Percentiles rank a stretch among this genome's conserved stretches.
Conservation (phyloP, 1,284 basidiomycete genomes). For the Caloboletus firmus region DNA sequence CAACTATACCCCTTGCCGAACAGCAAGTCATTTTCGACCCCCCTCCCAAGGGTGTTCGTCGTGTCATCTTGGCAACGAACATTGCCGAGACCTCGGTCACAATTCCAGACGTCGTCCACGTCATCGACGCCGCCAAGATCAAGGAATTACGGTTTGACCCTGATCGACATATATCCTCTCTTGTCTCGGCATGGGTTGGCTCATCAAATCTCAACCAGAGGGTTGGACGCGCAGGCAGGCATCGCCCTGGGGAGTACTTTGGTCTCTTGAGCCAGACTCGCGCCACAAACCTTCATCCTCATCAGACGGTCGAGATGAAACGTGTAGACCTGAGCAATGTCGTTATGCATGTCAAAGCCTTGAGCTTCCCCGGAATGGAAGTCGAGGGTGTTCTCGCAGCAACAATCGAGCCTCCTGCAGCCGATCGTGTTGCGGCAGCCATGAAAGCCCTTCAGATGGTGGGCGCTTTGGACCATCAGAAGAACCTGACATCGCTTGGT, state of each 20-base stretch:
- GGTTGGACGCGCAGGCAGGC: slow-evolving; percentile 92
- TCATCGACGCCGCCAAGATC: slow-evolving; percentile 86
- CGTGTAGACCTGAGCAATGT: slow-evolving; percentile 89
- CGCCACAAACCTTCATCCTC: slow-evolving; percentile 65
- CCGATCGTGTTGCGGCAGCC: slow-evolving; percentile 77
- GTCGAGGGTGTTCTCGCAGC: slow-evolving; percentile 86
- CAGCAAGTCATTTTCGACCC: slow-evolving; percentile 91
- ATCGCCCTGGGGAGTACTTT: slow-evolving; percentile 90
- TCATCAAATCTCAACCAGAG: slow-evolving; percentile 93
- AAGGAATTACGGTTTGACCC: slow-evolving; percentile 97
- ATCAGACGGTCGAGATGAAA: slow-evolving; percentile 97
- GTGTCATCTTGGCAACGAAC: slow-evolving; percentile 92
- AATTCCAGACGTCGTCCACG: slow-evolving; percentile 95
- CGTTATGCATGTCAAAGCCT: slow-evolving; percentile 97
- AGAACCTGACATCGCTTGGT: slow-evolving; percentile 86
- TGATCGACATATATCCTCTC: slow-evolving; percentile 80
- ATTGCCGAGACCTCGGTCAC: slow-evolving; percentile 97
- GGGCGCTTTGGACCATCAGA: slow-evolving; percentile 79
- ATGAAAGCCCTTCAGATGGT: slow-evolving; percentile 83
- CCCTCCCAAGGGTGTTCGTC: slow-evolving; percentile 72
- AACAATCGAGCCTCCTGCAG: slow-evolving; percentile 89
- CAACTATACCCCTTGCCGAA: slow-evolving; percentile 85
- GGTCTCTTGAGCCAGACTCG: slow-evolving; percentile 76
- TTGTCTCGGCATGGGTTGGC: slow-evolving; percentile 90
- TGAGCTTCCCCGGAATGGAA: slow-evolving; percentile 85